Evolutionary conservation across 257 asterid species (phyloP).

Genomic region (Henckelia pumila): DNA sequence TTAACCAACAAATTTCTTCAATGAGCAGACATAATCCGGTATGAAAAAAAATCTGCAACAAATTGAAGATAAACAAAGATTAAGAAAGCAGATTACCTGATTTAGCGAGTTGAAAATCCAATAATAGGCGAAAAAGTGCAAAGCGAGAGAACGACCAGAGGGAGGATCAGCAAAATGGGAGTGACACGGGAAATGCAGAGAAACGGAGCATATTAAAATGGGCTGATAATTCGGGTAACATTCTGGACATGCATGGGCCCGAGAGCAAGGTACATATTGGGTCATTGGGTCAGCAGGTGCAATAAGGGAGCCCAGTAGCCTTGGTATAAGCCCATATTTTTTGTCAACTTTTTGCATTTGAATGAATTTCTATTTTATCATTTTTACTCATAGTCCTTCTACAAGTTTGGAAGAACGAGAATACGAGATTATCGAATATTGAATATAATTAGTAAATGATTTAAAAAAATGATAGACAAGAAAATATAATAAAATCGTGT

Average conservation of each 20-base stretch:
- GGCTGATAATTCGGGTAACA: conserved; percentile 10
- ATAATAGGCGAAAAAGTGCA: background rate
- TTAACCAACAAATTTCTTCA: background rate
- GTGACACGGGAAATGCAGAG: background rate
- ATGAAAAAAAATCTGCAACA: background rate
- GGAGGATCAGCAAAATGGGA: conserved; percentile 3
- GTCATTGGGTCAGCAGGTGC: background rate
- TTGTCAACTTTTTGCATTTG: too few relatives aligned
- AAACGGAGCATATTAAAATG: background rate
- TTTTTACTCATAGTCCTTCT: too few relatives aligned
- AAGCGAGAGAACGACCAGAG: background rate
- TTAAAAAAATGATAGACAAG: too few relatives aligned
- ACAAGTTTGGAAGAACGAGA: too few relatives aligned
- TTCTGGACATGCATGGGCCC: background rate
- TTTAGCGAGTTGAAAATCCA: conserved; percentile 4
- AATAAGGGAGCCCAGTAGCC: background rate
- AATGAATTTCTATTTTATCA: too few relatives aligned
- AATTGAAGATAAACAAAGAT: background rate
- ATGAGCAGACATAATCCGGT: conserved; percentile 6
- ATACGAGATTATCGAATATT: too few relatives aligned
- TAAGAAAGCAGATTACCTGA: conserved; percentile 12
- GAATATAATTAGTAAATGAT: too few relatives aligned
- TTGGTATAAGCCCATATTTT: background rate
- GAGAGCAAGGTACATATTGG: background rate
- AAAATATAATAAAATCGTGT: too few relatives aligned